phyloP scores from a whole-genome alignment of 805 yeast genomes.

The Candida bentonensis region DNA sequence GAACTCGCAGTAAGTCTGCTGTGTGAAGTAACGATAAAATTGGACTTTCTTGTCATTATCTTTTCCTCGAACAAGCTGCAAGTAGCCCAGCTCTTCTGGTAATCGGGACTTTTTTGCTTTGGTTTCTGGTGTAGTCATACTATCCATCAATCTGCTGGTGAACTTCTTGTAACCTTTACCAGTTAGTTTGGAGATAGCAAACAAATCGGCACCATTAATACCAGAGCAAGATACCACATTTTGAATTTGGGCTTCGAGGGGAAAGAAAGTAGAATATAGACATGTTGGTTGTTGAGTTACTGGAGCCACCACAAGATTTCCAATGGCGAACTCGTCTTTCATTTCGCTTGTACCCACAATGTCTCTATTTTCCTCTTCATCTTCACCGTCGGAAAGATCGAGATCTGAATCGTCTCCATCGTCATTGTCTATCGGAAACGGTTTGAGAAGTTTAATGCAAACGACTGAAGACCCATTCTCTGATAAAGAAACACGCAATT shows the following conservation, averaged over 20 bases:
- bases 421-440: neutral
- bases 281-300: neutral
- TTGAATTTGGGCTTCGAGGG: neutral
- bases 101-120: neutral
- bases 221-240: neutral
- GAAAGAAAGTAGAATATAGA: neutral
- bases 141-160: neutral
- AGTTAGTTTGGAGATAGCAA: neutral
- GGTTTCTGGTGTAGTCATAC: neutral
- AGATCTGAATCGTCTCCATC: neutral
- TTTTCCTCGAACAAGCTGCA: neutral
- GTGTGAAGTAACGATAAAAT: neutral
- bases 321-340: neutral
- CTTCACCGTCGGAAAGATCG: neutral
- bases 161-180: neutral
- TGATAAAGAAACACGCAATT: neutral
- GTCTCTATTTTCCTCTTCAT: neutral
- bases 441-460: slow-evolving; percentile 1
- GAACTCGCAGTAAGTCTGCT: neutral
- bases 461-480: slow-evolving; percentile 1
- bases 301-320: neutral
- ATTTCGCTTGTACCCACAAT: neutral
- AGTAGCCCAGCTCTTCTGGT: neutral
- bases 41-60: neutral
- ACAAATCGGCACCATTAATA: neutral